Base-by-base conservation (phyloP, 163 green algal species). In the Volvox carteri region DNA sequence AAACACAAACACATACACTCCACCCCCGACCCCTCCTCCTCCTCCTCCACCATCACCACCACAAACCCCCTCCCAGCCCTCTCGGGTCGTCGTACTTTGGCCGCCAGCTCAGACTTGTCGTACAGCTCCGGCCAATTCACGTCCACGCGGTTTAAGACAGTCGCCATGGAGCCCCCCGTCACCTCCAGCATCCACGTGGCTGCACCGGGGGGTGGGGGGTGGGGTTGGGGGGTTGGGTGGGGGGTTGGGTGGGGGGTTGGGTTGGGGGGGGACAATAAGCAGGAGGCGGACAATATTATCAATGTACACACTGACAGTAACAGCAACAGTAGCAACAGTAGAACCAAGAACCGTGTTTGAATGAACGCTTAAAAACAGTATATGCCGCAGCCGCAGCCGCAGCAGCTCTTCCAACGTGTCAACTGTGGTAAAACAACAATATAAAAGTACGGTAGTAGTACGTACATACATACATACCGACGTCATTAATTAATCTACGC, bases 141-240 rank as follows among this genome's bases (percentile, higher is more conserved):
- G 52, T 84, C 35, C 81, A 77, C 84, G 58, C 28, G 30, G 74
- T 87, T 56, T 30, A 94, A 91, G 44, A 89, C 91, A 5, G 89
- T 96, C 77, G 86, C 87, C 88, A 93, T 95, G 48, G 91, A 94
- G 11, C 95, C 95, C 46, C 95, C 95, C 3, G 95, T 97, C 21
- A 97, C 94, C 89, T 98, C 96, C 56, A 98, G 93, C 95, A 97
- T 97, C 95, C 95, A 97, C 25, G 95, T 98, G 70, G 96, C 94
- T 28, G 96, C 2, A 73, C n/a, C 28, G 62, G 62, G 11, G 11
- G 68, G 33, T 16, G 68, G 7, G 68, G 68, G 37, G 35, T 5
- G 37, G 35, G 68, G 68, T 5, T 6, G 68, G 33, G 21, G 41
- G 21, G 25, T 41, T 21, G 72, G 25, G 72, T 1, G 72, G 41